Evolutionary conservation across 192 early-diverging fungal species (phyloP).

Genomic region (Chytriomyces hyalinus): DNA sequence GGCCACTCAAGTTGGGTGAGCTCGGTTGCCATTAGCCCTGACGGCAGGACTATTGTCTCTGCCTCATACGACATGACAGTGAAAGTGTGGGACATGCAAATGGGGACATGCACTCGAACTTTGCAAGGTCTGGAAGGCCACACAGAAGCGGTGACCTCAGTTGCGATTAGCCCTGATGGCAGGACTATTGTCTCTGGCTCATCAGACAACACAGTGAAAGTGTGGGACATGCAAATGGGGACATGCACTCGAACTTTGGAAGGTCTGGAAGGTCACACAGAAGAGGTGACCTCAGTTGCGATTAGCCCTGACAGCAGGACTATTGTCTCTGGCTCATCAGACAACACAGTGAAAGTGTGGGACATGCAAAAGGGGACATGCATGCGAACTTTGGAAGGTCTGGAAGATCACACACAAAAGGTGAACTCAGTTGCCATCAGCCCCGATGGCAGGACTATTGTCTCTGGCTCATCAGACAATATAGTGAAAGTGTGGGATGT

Average conservation of each 20-base stretch:
- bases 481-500: constrained; percentile 36
- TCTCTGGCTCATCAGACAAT: constrained; percentile 9
- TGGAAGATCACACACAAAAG: constrained; percentile 11
- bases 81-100: constrained; percentile 23
- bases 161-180: constrained; percentile 23
- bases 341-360: constrained; percentile 8
- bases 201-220: constrained; percentile 16
- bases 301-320: not conserved
- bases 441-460: not conserved
- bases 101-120: not conserved
- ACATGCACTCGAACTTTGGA: not conserved
- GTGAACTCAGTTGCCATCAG: constrained; percentile 29
- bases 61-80: constrained; percentile 21
- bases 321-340: not conserved
- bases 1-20: not conserved
- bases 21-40: constrained; percentile 1
- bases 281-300: constrained; percentile 3
- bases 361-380: not conserved
- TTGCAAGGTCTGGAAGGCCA: constrained; percentile 17
- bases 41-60: constrained; percentile 30
- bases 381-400: not conserved
- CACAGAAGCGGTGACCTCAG: constrained; percentile 4
- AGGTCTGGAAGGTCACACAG: too few species aligned
- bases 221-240: constrained; percentile 18
- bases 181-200: constrained; percentile 32